Evolutionary conservation across 176 grass and related monocot genomes (phyloP), one percentile per base, ranked within the genome.

Genomic region (Pontederia crassipes): DNA sequence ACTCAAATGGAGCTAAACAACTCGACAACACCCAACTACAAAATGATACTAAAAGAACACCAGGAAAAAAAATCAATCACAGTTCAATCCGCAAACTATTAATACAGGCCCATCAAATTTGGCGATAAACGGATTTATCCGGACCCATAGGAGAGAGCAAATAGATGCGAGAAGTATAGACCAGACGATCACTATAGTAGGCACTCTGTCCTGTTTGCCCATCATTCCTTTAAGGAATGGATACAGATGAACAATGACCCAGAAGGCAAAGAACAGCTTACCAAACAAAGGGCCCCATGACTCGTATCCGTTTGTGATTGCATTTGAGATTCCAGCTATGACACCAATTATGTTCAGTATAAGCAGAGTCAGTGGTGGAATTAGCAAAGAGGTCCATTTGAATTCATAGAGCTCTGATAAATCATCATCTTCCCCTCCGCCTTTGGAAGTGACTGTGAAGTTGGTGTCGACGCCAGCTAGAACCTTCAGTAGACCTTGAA

Each of bases 371-470:
- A 82, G 35, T 9, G 79, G 79, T 57, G 79, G 79, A 26, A 82
- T 72, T 46, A 82, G 45, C 49, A 82, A 51, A 28, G 74, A 66
- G 0, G 79, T 82, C 79, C 79, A 82, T 48, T 82, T 82, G 46
- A 82, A 77, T 47, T 59, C 40, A 48, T 82, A 82, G 52, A 82
- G 54, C 65, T 82, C 79, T 20, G 74, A 67, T 29, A 72, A 82
- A 10, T 77, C 66, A 11, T 54, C 73, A 67, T 82, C 79, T 7
- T 77, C 79, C 10, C 79, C 74, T 13, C 32, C 32, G 62, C 79
- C 79, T 77, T 82, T 82, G 64, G 79, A 82, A 4, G 79, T 82
- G 46, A 82, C 79, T 2, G 79, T 82, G 47, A 82, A 82, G 58
- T 82, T 68, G 27, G 79, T 82, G 20, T 82, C 67, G 12, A 82